Evolutionary conservation across 1,139 yeast genomes (phyloP), one percentile per base, ranked within the genome.

Genomic region (Suhomyces maxii): DNA sequence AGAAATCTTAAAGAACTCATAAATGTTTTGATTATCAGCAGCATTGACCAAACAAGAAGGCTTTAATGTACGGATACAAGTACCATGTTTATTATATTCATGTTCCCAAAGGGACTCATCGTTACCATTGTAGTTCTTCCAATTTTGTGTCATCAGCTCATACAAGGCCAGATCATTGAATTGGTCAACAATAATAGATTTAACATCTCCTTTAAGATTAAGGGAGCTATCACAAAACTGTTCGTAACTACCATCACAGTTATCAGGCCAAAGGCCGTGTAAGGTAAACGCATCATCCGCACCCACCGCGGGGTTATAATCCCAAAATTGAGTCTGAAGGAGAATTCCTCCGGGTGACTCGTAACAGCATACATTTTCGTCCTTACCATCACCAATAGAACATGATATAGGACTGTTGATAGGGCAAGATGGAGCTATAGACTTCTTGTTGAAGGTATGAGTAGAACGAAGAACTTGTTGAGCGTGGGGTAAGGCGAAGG

Each of bases 41-140:
- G 87, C 50, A 7, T 38, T 30, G 12, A 53, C 56, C 62, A 89
- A 89, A 61, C 98, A 93, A 2, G 63, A 54, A 3, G 96, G 89
- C 45, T 78, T 78, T 42, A 91, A 72, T 0, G 97, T 90, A 34
- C 83, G 79, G 70, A 91, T 83, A 65, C 98, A 93, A 0, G 97
- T 90, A 5, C 93, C 98, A 61, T 93, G 99, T 65, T 93, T 93
- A 70, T 91, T 91, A 75, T 81, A 93, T 67, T 93, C 99, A 64
- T 93, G 98, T 28, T 82, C 76, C 98, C 99, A 93, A 46, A 93
- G 72, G 23, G 78, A 68, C 51, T 83, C 89, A 61, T 90, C 97
- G 39, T 65, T 57, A 2, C 95, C 93, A 49, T 82, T 82, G 64
- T 77, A 80, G 60, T 88, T 86, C 64, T 87, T 87, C 98, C 98